Evolutionary conservation across 2,329 filamentous ascomycete species (phyloP).

Genomic region (Akanthomyces uredinophilus): DNA sequence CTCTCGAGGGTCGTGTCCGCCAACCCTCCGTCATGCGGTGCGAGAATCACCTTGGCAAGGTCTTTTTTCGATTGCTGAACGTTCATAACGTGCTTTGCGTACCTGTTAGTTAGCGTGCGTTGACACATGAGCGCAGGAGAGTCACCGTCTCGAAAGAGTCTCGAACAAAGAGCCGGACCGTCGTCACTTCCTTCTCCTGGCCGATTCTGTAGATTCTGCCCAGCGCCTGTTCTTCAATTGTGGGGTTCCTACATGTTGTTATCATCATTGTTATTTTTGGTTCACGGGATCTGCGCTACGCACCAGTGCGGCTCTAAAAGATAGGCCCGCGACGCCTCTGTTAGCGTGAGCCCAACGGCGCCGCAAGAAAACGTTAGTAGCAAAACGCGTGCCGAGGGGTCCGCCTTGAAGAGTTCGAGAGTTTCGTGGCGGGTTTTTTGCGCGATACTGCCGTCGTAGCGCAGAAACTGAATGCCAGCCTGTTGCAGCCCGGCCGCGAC

Average conservation of each 20-base stretch:
- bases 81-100: constrained; percentile 7
- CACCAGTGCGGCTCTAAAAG: constrained; percentile 48
- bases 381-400: constrained; percentile 36
- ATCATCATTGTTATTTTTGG: background rate
- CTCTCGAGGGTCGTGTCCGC: background rate
- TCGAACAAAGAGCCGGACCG: constrained; percentile 30
- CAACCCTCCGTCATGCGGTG: constrained; percentile 2
- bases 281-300: background rate
- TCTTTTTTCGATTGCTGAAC: constrained; percentile 14
- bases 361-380: constrained; percentile 47
- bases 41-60: constrained; percentile 5
- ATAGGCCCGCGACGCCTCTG: constrained; percentile 41
- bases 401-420: constrained; percentile 34
- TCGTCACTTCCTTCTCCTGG: constrained; percentile 30
- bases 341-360: constrained; percentile 48
- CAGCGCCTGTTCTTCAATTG: constrained; percentile 37
- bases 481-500: constrained; percentile 35
- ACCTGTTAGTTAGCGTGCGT: background rate
- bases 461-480: constrained; percentile 29
- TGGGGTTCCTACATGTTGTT: constrained; percentile 30
- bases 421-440: constrained; percentile 36
- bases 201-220: constrained; percentile 32
- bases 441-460: constrained; percentile 44
- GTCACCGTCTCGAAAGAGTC: constrained; percentile 32
- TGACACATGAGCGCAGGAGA: background rate